Conservation (phyloP, 805 yeast genomes). For the Zygosaccharomyces bisporus region DNA sequence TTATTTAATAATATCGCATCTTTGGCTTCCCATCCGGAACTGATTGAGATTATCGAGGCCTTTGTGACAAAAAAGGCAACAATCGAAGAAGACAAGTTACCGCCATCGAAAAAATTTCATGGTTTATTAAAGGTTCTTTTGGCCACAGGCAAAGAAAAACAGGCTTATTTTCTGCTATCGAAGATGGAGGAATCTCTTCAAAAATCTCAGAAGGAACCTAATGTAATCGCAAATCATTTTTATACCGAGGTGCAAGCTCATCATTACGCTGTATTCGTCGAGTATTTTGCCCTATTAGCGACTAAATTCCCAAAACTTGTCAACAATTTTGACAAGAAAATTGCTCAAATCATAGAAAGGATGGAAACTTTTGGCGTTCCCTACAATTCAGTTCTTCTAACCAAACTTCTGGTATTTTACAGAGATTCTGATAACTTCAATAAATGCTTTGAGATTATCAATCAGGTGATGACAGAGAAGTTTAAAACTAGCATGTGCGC, state of each 20-base stretch:
- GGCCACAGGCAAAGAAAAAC: constrained; percentile 19
- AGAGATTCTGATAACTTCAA: constrained; percentile 29
- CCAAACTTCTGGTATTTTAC: constrained; percentile 38
- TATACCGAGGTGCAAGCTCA: constrained; percentile 42
- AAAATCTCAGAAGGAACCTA: constrained; percentile 1
- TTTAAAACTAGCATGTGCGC: constrained; percentile 14
- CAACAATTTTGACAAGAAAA: constrained; percentile 21
- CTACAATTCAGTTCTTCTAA: constrained; percentile 38
- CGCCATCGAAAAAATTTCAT: constrained; percentile 25
- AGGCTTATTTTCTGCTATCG: constrained; percentile 36
- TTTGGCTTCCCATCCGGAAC: constrained; percentile 17
- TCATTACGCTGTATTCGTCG: constrained; percentile 41
- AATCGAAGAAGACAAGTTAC: constrained; percentile 10
- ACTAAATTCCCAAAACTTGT: constrained; percentile 1
- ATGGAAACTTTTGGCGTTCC: constrained; percentile 34
- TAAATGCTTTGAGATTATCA: constrained; percentile 36
- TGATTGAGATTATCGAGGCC: constrained; percentile 18
- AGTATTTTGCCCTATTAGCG: constrained; percentile 29
- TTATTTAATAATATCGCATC: constrained; percentile 20
- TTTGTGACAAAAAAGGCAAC: constrained; percentile 16
- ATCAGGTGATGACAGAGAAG: constrained; percentile 26
- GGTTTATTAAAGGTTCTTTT: constrained; percentile 29
- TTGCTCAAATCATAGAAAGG: constrained; percentile 31
- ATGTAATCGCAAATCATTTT: constrained; percentile 17
- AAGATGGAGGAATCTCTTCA: constrained; percentile 33